Conservation (phyloP, 1,139 yeast species). For the Sugiyamaella sp. region DNA sequence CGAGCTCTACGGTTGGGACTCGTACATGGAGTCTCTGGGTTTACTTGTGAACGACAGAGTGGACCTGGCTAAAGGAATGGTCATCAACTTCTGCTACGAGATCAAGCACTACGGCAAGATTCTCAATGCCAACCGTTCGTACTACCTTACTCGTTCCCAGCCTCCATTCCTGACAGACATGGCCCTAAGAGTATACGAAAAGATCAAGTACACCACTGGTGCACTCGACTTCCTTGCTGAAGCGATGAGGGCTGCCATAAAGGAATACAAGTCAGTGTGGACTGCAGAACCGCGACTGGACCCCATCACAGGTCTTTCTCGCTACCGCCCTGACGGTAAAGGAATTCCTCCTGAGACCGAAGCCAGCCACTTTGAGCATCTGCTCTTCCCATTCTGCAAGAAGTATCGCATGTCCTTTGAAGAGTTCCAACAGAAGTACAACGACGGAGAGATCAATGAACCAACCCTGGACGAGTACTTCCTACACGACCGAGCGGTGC, state of each 20-base stretch:
- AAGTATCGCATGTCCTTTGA: conserved; percentile 63
- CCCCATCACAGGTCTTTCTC: conserved; percentile 74
- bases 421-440: conserved; percentile 75
- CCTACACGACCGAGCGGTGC: conserved; percentile 89
- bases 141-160: conserved; percentile 89
- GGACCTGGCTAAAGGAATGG: conserved; percentile 86
- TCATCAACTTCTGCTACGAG: conserved; percentile 89
- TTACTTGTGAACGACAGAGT: conserved; percentile 65
- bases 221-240: conserved; percentile 59
- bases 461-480: conserved; percentile 87
- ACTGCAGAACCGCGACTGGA: conserved; percentile 73
- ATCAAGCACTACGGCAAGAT: conserved; percentile 90
- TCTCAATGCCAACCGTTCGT: conserved; percentile 90
- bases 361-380: conserved; percentile 78
- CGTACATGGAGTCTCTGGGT: conserved; percentile 90
- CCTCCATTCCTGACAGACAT: conserved; percentile 98
- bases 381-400: conserved; percentile 67
- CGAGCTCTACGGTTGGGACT: conserved; percentile 98
- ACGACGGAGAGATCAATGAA: conserved; percentile 64
- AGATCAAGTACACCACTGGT: conserved; percentile 47
- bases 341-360: conserved; percentile 99
- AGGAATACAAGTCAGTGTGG: conserved; percentile 87
- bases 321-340: conserved; percentile 86
- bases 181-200: conserved; percentile 72
- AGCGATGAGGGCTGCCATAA: conserved; percentile 77